Evolutionary conservation across 1,284 basidiomycete species (phyloP).

Genomic region (Baeospora myosura): DNA sequence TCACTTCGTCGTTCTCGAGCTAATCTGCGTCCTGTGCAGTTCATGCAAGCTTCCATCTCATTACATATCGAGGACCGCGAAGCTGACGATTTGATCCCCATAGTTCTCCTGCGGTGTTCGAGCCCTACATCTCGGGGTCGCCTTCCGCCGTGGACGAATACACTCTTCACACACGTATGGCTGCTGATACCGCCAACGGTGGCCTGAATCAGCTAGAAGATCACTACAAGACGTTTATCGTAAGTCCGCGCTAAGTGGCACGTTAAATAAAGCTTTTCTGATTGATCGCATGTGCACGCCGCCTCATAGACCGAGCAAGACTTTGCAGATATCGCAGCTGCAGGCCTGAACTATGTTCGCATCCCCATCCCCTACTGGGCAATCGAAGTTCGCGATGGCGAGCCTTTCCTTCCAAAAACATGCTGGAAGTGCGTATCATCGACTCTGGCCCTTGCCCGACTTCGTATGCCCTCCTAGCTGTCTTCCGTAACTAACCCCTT

Average conservation of each 20-base stretch:
- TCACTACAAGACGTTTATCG: constrained; percentile 72
- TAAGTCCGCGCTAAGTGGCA: constrained; percentile 25
- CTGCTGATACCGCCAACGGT: constrained; percentile 31
- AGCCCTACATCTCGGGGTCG: constrained; percentile 29
- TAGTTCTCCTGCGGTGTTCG: neutral
- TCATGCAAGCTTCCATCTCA: constrained; percentile 39
- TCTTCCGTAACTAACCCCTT: neutral
- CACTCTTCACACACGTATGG: neutral
- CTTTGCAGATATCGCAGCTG: constrained; percentile 66
- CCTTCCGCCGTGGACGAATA: neutral
- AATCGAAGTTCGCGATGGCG: constrained; percentile 42
- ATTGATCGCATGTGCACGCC: neutral
- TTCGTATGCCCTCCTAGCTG: neutral
- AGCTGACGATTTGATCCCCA: no score
- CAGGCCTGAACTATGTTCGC: constrained; percentile 65
- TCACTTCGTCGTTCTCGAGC: constrained; percentile 8
- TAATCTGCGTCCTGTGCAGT: constrained; percentile 26
- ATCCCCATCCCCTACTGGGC: constrained; percentile 69
- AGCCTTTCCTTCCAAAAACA: constrained; percentile 40
- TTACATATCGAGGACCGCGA: constrained; percentile 1
- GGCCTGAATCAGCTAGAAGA: constrained; percentile 54
- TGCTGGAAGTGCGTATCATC: constrained; percentile 33
- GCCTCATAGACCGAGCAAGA: constrained; percentile 63
- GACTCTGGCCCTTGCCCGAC: neutral
- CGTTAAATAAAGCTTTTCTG: neutral